Base-by-base conservation (phyloP, 148 eudicot genomes). In the Arctostaphylos glauca region DNA sequence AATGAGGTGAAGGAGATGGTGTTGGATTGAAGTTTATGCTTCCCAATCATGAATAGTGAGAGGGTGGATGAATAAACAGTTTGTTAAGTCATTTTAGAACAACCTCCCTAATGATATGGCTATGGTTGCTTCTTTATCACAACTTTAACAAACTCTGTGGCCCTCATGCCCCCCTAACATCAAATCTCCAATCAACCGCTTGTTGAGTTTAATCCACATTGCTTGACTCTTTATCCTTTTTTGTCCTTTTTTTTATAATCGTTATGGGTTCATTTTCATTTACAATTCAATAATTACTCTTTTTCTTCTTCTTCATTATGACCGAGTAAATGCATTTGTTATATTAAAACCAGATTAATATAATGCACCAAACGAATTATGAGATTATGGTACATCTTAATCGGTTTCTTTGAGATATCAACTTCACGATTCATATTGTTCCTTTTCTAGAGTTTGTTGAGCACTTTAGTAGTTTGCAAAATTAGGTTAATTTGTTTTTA, bases 11-110 rank as follows among this genome's bases (percentile, higher is more conserved):
- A 55, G 52, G 77, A 64, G 84, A 66, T 78, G 70, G 85, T 83
- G 81, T 84, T 80, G 80, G 81, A 80, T 84, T 80, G 86, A 84
- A 84, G 86, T 46, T 81, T 80, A 56, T 81, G 83, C 75, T 44
- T 64, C 25, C 79, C 58, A 80, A 66, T 64, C 60, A 50, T 18
- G 71, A 14, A 78, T 41, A 31, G 38, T 10, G 6, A 4, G 6
- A 72, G 21, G 21, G 52, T 41, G 18, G 47, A 43, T 7, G 4
- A 46, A 73, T 70, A 41, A 5, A 70, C 25, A 1, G 16, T 19
- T 78, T 43, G 3, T n/a, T 52, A 74, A 43, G 53, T 64, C 44
- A 52, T 48, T 80, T 84, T 66, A 80, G 81, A 83, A 80, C 80
- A 76, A 76, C 76, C 38, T 8, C 38, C 38, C 52, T 38, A 75